phyloP scores from a whole-genome alignment of 1,284 basidiomycete species.

The Sporisorium sorghi region DNA sequence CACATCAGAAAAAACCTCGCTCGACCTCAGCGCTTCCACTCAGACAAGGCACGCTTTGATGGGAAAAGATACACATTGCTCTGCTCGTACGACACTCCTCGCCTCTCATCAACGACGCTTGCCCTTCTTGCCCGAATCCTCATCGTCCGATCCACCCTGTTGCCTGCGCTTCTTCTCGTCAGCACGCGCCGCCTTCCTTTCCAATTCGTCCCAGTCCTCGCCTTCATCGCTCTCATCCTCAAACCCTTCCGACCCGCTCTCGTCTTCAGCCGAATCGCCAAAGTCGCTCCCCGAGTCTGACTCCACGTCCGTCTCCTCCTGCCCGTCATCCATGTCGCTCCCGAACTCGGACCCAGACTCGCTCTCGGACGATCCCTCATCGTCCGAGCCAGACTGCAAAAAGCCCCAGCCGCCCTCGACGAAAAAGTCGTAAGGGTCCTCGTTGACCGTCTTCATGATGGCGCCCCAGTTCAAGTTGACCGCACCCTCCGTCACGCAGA shows the following conservation, averaged over 20 bases:
- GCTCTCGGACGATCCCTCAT: conserved; percentile 45
- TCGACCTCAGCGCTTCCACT: background rate
- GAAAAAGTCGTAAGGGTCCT: conserved; percentile 91
- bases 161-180: conserved; percentile 62
- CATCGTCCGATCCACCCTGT: conserved; percentile 55
- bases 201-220: conserved; percentile 95
- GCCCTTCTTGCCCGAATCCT: conserved; percentile 39
- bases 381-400: conserved; percentile 72
- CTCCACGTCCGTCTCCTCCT: conserved; percentile 63
- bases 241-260: conserved; percentile 75
- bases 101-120: conserved; percentile 54
- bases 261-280: conserved; percentile 64
- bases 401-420: conserved; percentile 94
- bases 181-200: conserved; percentile 75
- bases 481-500: conserved; percentile 92
- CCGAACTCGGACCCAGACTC: conserved; percentile 67
- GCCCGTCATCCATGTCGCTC: conserved; percentile 67
- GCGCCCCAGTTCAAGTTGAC: conserved; percentile 98
- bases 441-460: conserved; percentile 75
- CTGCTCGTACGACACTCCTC: background rate
- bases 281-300: conserved; percentile 66
- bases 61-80: background rate
- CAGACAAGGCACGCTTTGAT: background rate
- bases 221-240: conserved; percentile 75
- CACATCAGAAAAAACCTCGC: background rate